Evolutionary conservation across 768 basidiomycete genomes (phyloP).

Genomic region (Leccinum sublutescens): DNA sequence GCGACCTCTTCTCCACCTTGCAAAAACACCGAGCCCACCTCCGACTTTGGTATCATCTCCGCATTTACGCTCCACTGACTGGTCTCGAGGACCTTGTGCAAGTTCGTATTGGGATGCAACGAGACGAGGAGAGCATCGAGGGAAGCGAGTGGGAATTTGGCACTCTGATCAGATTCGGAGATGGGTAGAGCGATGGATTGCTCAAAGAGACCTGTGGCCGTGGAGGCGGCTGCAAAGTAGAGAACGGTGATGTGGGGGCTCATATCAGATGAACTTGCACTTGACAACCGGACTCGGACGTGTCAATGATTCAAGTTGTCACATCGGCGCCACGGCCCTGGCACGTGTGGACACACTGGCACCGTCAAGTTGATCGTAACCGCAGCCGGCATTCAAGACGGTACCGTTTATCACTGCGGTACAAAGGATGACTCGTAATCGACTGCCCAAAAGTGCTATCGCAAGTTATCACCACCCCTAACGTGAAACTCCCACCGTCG

Average conservation of each 20-base stretch:
- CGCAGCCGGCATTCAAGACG: too few relatives aligned
- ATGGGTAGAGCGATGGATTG: slow-evolving; percentile 53
- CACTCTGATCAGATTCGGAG: not conserved
- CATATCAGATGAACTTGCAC: not conserved
- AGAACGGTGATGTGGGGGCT: slow-evolving; percentile 40
- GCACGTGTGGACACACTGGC: too few relatives aligned
- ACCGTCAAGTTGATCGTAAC: too few relatives aligned
- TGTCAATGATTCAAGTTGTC: too few relatives aligned
- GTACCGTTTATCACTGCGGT: too few relatives aligned
- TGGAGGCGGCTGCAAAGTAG: slow-evolving; percentile 66
- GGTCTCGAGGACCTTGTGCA: slow-evolving; percentile 53
- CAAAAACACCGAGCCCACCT: slow-evolving; percentile 38
- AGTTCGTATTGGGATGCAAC: slow-evolving; percentile 48
- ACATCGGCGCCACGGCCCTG: too few relatives aligned
- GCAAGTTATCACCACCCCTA: too few relatives aligned
- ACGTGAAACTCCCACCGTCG: not conserved
- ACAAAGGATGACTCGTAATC: too few relatives aligned
- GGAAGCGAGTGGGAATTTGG: slow-evolving; percentile 43
- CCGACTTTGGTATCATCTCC: slow-evolving; percentile 70
- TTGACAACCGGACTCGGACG: too few relatives aligned
- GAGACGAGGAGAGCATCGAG: slow-evolving; percentile 52
- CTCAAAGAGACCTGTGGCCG: slow-evolving; percentile 56
- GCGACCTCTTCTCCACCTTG: slow-evolving; percentile 76
- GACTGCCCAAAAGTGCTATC: too few relatives aligned
- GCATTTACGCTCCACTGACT: slow-evolving; percentile 80